Percentiles rank a stretch among this genome's conserved stretches.
These are phyloP conservation scores for Cutaneotrichosporon mucoides DNA, from an alignment of 1,284 basidiomycete species.

Conservation along the genomic window DNA sequence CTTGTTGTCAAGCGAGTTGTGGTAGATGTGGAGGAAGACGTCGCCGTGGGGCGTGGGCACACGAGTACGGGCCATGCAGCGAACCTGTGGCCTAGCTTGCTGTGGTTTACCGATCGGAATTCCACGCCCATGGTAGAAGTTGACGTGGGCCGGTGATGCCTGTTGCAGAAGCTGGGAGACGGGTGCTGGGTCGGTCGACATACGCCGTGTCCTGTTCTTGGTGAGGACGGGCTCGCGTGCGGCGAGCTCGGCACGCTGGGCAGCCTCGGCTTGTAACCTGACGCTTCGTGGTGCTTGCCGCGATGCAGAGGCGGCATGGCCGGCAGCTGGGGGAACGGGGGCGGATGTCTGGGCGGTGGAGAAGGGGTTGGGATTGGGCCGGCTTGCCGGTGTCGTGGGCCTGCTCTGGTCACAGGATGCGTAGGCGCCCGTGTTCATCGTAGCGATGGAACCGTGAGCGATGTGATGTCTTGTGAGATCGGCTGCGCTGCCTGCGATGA, in stretches of 20 bases:
- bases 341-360: constrained; percentile 13
- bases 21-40: constrained; percentile 88
- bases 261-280: constrained; percentile 23
- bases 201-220: constrained; percentile 29
- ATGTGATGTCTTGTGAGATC: constrained; percentile 45
- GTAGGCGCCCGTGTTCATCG: constrained; percentile 39
- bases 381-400: constrained; percentile 22
- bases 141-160: constrained; percentile 27
- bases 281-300: constrained; percentile 44
- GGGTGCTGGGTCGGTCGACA: constrained; percentile 45
- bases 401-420: constrained; percentile 43
- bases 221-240: background rate
- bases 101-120: constrained; percentile 6
- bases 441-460: constrained; percentile 32
- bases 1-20: constrained; percentile 74
- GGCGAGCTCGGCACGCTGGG: background rate
- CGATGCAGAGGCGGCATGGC: background rate
- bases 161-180: constrained; percentile 37
- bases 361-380: constrained; percentile 17
- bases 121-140: constrained; percentile 17
- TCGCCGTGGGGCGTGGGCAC: constrained; percentile 96
- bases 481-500: constrained; percentile 43
- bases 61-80: constrained; percentile 91
- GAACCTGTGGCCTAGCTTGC: constrained; percentile 27
- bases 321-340: background rate